Conservation (phyloP, 768 basidiomycete species). For the Trametes villosa region DNA sequence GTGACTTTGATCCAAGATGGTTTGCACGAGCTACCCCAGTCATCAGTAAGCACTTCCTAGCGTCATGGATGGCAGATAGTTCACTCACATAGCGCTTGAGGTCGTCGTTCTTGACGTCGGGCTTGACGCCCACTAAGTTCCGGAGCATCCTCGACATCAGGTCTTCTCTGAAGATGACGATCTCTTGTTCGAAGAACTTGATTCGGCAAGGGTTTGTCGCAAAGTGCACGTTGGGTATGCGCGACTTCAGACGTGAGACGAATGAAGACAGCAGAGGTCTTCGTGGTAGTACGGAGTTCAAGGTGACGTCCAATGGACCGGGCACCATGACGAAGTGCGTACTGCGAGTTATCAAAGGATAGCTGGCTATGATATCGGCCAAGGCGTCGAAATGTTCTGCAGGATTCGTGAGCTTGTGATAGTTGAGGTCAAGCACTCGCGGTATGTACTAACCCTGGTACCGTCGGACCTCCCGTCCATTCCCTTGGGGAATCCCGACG, state of each 20-base stretch:
- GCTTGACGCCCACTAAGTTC: constrained; percentile 89
- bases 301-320: constrained; percentile 87
- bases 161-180: constrained; percentile 93
- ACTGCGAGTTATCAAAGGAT: constrained; percentile 71
- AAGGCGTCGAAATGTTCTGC: constrained; percentile 86
- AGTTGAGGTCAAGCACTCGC: neutral
- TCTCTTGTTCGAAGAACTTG: constrained; percentile 94
- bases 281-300: constrained; percentile 82
- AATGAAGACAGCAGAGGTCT: constrained; percentile 80
- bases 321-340: constrained; percentile 96
- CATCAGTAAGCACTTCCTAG: too few species aligned
- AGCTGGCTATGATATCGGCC: constrained; percentile 82
- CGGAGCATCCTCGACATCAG: constrained; percentile 92
- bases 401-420: neutral
- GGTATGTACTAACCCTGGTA: constrained; percentile 70
- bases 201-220: constrained; percentile 92
- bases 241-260: constrained; percentile 65
- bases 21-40: constrained; percentile 81
- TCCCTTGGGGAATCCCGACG: constrained; percentile 78
- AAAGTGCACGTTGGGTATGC: constrained; percentile 81
- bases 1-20: constrained; percentile 93
- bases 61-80: too few species aligned
- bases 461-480: constrained; percentile 72
- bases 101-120: constrained; percentile 74
- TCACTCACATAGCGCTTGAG: constrained; percentile 83